A percentile compares a stretch with the other conserved stretches of the same genome.
Conservation (phyloP, 2,329 filamentous ascomycete genomes). For the Didymellaceae sp. region DNA sequence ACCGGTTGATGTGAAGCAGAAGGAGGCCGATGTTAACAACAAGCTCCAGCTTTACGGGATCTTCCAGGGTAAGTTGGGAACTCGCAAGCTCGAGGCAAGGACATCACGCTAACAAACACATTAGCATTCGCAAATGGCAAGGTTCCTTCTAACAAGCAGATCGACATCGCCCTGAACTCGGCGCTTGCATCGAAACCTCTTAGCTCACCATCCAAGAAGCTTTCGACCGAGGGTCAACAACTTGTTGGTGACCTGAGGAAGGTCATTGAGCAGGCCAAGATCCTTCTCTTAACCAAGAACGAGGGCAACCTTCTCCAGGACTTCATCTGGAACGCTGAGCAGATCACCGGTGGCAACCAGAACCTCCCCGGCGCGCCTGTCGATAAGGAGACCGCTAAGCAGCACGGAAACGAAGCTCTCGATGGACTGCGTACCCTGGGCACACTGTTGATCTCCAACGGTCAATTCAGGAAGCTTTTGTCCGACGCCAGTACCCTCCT, state of each 20-base stretch:
- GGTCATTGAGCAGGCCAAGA: constrained; percentile 84
- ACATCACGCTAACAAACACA: constrained; percentile 21
- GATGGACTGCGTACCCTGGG: constrained; percentile 88
- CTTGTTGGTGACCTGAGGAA: constrained; percentile 78
- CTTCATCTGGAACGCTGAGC: constrained; percentile 92
- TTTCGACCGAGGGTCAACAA: constrained; percentile 82
- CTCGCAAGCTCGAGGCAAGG: neutral
- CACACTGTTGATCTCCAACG: constrained; percentile 89
- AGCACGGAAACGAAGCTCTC: constrained; percentile 82
- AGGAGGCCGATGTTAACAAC: constrained; percentile 84
- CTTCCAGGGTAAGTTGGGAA: constrained; percentile 62
- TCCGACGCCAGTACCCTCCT: constrained; percentile 79
- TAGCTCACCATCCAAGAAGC: constrained; percentile 71
- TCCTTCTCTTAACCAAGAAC: constrained; percentile 89
- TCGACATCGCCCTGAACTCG: constrained; percentile 92
- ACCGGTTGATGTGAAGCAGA: constrained; percentile 74
- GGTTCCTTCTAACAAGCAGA: constrained; percentile 93
- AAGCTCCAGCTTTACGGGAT: constrained; percentile 98
- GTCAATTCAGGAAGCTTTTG: constrained; percentile 91
- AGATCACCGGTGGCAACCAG: constrained; percentile 70
- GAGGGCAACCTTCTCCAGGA: constrained; percentile 93
- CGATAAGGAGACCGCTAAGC: constrained; percentile 76
- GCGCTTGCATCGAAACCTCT: constrained; percentile 76
- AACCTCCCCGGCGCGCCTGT: constrained; percentile 70
- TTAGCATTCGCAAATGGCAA: constrained; percentile 86